Evolutionary conservation across 768 basidiomycete species (phyloP).

Genomic region (Leccinum broughii): DNA sequence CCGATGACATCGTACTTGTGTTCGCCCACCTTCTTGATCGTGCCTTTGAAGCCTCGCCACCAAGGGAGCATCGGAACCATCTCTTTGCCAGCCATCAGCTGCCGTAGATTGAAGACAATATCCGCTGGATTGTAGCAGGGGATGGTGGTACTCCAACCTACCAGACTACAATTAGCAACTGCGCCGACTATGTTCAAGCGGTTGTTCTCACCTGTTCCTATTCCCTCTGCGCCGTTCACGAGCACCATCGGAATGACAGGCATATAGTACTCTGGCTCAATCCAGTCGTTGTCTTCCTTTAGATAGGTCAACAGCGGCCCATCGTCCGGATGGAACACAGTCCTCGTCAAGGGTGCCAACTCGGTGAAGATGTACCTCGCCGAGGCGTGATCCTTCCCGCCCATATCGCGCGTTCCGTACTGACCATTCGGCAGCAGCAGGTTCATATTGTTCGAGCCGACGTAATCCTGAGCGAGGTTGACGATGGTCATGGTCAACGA

Average conservation of each 20-base stretch:
- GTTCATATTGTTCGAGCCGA: conserved; percentile 95
- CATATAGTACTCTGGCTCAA: conserved; percentile 96
- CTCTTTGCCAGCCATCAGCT: conserved; percentile 85
- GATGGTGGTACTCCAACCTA: conserved; percentile 93
- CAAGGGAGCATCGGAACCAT: conserved; percentile 87
- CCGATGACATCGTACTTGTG: conserved; percentile 87
- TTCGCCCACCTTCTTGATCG: conserved; percentile 76
- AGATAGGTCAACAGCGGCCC: conserved; percentile 83
- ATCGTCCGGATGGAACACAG: conserved; percentile 79
- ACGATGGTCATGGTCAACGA: conserved; percentile 89
- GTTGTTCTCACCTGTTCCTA: conserved; percentile 79
- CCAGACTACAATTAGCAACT: conserved; percentile 1
- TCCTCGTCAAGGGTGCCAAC: conserved; percentile 69
- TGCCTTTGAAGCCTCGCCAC: conserved; percentile 95
- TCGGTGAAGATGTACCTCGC: conserved; percentile 95
- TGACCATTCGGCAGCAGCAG: conserved; percentile 87
- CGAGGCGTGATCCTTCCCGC: conserved; percentile 96
- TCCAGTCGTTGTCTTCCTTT: conserved; percentile 79
- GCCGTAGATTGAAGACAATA: conserved; percentile 83
- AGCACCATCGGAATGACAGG: conserved; percentile 87
- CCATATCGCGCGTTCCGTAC: conserved; percentile 90
- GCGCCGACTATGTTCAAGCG: neutral
- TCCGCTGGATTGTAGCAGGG: conserved; percentile 93
- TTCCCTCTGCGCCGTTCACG: conserved; percentile 95
- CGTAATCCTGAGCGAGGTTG: conserved; percentile 89